phyloP scores from a whole-genome alignment of 2,329 filamentous ascomycete genomes.

The Penicillium crustosum region DNA sequence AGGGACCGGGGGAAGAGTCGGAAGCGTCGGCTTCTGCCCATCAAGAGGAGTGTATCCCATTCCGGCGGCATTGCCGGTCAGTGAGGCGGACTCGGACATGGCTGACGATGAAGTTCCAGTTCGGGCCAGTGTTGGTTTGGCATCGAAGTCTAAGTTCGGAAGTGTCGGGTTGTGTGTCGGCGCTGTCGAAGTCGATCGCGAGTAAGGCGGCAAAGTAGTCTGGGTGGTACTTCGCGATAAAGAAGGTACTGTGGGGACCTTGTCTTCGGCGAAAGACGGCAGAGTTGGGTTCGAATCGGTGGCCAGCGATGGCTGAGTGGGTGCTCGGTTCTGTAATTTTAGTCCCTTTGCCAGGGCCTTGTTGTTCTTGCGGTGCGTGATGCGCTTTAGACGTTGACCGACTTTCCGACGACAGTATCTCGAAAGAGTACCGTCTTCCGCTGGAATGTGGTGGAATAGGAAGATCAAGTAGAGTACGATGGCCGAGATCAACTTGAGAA shows the following conservation, averaged over 20 bases:
- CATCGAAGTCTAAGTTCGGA: slow-evolving; percentile 44
- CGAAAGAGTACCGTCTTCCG: slow-evolving; percentile 73
- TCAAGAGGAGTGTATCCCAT: slow-evolving; percentile 41
- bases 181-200: slow-evolving; percentile 51
- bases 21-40: slow-evolving; percentile 27
- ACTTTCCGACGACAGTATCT: slow-evolving; percentile 91
- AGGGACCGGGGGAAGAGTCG: slow-evolving; percentile 34
- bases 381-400: slow-evolving; percentile 77
- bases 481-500: slow-evolving; percentile 70
- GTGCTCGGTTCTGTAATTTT: slow-evolving; percentile 55
- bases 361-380: slow-evolving; percentile 83
- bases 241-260: slow-evolving; percentile 28
- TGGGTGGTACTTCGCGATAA: slow-evolving; percentile 49
- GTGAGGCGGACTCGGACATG: slow-evolving; percentile 55
- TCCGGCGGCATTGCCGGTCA: slow-evolving; percentile 33
- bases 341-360: slow-evolving; percentile 81
- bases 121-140: slow-evolving; percentile 43
- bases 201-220: slow-evolving; percentile 65
- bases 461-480: slow-evolving; percentile 81
- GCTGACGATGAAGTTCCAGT: slow-evolving; percentile 49
- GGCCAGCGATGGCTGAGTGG: slow-evolving; percentile 37
- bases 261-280: slow-evolving; percentile 57
- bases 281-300: slow-evolving; percentile 55
- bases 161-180: slow-evolving; percentile 36
- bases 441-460: slow-evolving; percentile 87